Base-by-base conservation (phyloP, 139 green algal genomes). In the Chlamydomonas schloesseri region DNA sequence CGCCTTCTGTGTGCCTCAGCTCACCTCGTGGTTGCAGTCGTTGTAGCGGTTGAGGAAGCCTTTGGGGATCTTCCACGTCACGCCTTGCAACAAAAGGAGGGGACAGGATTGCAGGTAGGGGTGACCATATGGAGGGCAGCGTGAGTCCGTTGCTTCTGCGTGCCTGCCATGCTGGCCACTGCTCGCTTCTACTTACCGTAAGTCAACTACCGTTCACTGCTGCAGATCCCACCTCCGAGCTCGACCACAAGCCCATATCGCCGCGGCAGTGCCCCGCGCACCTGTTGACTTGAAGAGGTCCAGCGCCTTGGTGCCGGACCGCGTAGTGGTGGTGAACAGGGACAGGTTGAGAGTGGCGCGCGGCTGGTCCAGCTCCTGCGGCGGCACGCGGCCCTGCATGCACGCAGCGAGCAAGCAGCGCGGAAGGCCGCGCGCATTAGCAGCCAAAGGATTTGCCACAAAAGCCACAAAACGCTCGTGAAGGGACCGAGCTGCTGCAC, bases 211-310 rank as follows among this genome's bases (percentile, higher is more conserved):
- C n/a, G n/a, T n/a, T n/a, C n/a, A n/a, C n/a, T n/a, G n/a, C n/a
- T n/a, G n/a, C n/a, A n/a, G n/a, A n/a, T n/a, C n/a, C n/a, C n/a
- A n/a, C n/a, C n/a, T n/a, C n/a, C n/a, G n/a, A n/a, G n/a, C n/a
- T n/a, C n/a, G n/a, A n/a, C n/a, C n/a, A n/a, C n/a, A n/a, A n/a
- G n/a, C n/a, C n/a, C n/a, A n/a, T n/a, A n/a, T n/a, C n/a, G n/a
- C n/a, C n/a, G n/a, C n/a, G n/a, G n/a, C n/a, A n/a, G n/a, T n/a
- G n/a, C n/a, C n/a, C n/a, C n/a, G 10, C 69, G 10, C 69, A 84
- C 78, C 80, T 31, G 80, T 86, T 2, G 80, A 78, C 42, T 86
- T 86, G 21, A 77, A 46, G 0, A 86, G 47, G 80, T 86, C 80
- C 4, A 86, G 46, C 18, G 46, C 47, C 17, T 69, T 78, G 47